phyloP scores from a whole-genome alignment of 2,329 filamentous ascomycete genomes.

The Talaromyces sp. region DNA sequence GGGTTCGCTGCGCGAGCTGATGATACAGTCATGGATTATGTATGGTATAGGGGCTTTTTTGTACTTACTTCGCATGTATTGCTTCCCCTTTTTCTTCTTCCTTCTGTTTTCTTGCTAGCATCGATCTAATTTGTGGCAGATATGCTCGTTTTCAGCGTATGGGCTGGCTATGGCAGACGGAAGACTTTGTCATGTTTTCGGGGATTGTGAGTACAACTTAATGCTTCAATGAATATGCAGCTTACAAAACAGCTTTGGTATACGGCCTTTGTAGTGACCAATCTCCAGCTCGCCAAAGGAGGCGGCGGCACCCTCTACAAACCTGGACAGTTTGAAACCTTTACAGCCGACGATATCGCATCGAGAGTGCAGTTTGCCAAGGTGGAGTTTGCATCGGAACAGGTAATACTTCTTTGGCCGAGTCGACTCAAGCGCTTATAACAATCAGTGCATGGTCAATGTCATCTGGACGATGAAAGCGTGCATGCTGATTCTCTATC shows the following conservation, averaged over 20 bases:
- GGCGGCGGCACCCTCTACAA: conserved; percentile 8
- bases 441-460: conserved; percentile 10
- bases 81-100: background rate
- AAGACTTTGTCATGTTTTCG: conserved; percentile 8
- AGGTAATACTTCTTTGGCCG: background rate
- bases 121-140: background rate
- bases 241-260: conserved; percentile 1
- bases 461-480: conserved; percentile 30
- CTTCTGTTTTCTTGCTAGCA: background rate
- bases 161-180: conserved; percentile 8
- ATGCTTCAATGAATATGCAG: background rate
- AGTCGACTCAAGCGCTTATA: background rate
- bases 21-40: conserved; percentile 11
- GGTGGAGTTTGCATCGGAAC: conserved; percentile 10
- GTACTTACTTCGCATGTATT: conserved; percentile 7
- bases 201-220: background rate
- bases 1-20: conserved; percentile 1
- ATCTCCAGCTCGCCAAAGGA: conserved; percentile 9
- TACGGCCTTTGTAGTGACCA: conserved; percentile 10
- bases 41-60: conserved; percentile 4
- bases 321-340: conserved; percentile 5
- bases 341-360: conserved; percentile 4
- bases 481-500: conserved; percentile 47
- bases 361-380: conserved; percentile 4
- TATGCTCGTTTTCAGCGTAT: conserved; percentile 7